These are phyloP conservation scores for Pholiota molesta DNA, from an alignment of 768 basidiomycete species.

Conservation along the genomic window DNA sequence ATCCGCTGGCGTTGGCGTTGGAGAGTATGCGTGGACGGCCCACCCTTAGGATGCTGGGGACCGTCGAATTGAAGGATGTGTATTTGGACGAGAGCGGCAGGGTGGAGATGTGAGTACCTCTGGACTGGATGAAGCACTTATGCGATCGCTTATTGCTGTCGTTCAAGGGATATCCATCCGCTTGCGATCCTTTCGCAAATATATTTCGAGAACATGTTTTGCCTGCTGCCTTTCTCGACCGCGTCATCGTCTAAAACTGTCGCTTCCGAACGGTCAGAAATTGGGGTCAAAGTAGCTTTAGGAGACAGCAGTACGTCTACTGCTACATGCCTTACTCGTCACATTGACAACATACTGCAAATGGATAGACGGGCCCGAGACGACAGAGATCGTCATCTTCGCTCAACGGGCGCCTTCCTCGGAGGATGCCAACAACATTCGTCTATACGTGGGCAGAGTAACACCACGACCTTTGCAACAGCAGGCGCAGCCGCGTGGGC, in stretches of 20 bases:
- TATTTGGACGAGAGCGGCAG: slow-evolving; percentile 63
- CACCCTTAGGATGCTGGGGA: slow-evolving; percentile 59
- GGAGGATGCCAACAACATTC: slow-evolving; percentile 31
- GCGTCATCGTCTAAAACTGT: slow-evolving; percentile 26
- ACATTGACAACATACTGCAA: background rate
- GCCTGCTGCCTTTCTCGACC: slow-evolving; percentile 43
- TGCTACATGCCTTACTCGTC: slow-evolving; percentile 1
- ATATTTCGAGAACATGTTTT: slow-evolving; percentile 75
- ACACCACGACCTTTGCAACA: slow-evolving; percentile 41
- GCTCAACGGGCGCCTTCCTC: slow-evolving; percentile 30
- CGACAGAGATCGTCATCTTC: slow-evolving; percentile 65
- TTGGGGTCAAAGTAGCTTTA: slow-evolving; percentile 68
- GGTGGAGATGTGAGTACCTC: slow-evolving; percentile 37
- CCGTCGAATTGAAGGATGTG: slow-evolving; percentile 52
- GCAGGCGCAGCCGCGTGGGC: slow-evolving; percentile 30
- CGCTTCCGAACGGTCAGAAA: slow-evolving; percentile 37
- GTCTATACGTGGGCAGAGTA: slow-evolving; percentile 62
- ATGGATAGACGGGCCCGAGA: slow-evolving; percentile 63
- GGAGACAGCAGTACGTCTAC: slow-evolving; percentile 62
- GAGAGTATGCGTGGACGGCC: slow-evolving; percentile 83
- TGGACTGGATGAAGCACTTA: background rate
- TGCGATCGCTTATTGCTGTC: background rate
- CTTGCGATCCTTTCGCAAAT: slow-evolving; percentile 59
- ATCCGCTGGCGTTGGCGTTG: slow-evolving; percentile 69
- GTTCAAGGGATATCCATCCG: slow-evolving; percentile 69